These are phyloP conservation scores for Sequoiadendron giganteum DNA, from an alignment of 75 land plant genomes.

Conservation along the genomic window DNA sequence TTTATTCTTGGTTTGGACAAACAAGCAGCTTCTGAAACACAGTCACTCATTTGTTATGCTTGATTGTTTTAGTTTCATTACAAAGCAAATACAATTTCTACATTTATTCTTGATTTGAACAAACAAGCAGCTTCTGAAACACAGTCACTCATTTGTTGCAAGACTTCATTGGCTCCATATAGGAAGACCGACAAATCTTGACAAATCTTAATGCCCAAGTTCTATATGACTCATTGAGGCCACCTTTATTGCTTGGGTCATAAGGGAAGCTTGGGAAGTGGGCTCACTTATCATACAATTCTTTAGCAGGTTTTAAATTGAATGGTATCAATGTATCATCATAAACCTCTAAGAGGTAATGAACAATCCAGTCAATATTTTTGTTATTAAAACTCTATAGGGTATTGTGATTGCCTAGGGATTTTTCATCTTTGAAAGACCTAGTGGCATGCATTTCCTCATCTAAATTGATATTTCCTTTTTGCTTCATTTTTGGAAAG, in stretches of 20 bases:
- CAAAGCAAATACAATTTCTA: neutral
- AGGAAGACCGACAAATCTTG: neutral
- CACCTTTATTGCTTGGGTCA: neutral
- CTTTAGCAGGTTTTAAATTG: neutral
- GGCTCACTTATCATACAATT: neutral
- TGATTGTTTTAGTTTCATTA: neutral
- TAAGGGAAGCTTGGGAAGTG: neutral
- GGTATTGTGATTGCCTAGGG: neutral
- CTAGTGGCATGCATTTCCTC: neutral
- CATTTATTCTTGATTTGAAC: neutral
- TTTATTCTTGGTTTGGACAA: neutral
- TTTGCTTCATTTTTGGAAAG: neutral
- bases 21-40: neutral
- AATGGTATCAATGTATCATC: neutral
- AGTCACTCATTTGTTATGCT: neutral
- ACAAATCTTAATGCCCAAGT: neutral
- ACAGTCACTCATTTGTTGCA: neutral
- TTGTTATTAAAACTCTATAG: neutral
- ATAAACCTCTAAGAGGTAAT: neutral
- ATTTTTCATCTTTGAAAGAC: neutral
- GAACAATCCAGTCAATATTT: neutral
- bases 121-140: neutral
- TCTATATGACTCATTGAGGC: neutral
- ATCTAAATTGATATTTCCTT: neutral
- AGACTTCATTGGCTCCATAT: neutral